Conservation (phyloP, 495 filamentous ascomycete genomes). For the Daldinia concentrica region DNA sequence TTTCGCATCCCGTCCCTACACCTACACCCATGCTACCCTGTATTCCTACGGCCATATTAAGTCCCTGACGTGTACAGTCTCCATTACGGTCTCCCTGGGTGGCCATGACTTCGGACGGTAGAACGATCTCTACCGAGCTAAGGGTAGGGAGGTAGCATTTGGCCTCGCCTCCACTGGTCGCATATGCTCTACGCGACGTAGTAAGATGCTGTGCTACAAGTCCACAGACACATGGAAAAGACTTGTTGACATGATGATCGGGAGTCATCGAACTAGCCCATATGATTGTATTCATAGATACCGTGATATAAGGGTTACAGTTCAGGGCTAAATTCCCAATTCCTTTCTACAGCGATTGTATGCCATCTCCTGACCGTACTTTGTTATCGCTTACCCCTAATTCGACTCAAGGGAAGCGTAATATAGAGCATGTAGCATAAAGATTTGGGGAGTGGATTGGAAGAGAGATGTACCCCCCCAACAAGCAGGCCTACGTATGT, state of each 20-base stretch:
- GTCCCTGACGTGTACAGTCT: conserved; percentile 41
- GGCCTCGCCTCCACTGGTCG: conserved; percentile 32
- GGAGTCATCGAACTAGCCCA: conserved; percentile 23
- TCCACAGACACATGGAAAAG: conserved; percentile 30
- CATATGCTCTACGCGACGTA: conserved; percentile 35
- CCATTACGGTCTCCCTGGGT: conserved; percentile 33
- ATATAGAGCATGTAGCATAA: conserved; percentile 7
- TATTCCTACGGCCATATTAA: conserved; percentile 42
- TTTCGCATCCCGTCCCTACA: conserved; percentile 41
- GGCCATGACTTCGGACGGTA: conserved; percentile 41
- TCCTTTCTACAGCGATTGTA: conserved; percentile 12
- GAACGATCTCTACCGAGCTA: conserved; percentile 42
- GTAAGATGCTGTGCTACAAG: conserved; percentile 44
- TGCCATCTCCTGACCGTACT: conserved; percentile 14
- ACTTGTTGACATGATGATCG: conserved; percentile 25
- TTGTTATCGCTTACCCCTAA: conserved; percentile 18
- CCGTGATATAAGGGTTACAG: conserved; percentile 18
- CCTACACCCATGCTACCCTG: conserved; percentile 43
- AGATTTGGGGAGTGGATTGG: conserved; percentile 17
- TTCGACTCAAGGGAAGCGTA: conserved; percentile 6
- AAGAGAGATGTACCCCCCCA: conserved; percentile 23
- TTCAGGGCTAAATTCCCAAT: conserved; percentile 5
- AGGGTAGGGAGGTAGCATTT: conserved; percentile 40
- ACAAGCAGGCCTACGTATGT: conserved; percentile 29
- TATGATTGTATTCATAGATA: conserved; percentile 18